Conservation (phyloP, 148 eudicot genomes). For the Fagopyrum tataricum region DNA sequence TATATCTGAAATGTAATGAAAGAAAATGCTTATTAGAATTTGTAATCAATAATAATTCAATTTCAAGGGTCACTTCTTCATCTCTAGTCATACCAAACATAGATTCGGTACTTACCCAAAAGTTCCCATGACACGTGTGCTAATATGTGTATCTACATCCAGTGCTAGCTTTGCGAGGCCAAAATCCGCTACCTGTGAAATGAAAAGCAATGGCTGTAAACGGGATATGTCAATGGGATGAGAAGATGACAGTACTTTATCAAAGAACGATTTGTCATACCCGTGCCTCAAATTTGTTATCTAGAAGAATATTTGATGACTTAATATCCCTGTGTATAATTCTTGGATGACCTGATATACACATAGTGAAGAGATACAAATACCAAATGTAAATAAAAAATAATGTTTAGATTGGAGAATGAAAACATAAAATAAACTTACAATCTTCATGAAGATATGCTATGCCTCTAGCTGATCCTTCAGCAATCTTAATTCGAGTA, state of each 20-base stretch:
- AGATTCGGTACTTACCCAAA: conserved; percentile 45
- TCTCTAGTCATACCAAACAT: background rate
- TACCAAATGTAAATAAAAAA: background rate
- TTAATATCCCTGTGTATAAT: conserved; percentile 56
- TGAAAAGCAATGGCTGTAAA: background rate
- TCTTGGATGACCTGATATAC: conserved; percentile 41
- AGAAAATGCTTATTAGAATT: background rate
- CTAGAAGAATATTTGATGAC: conserved; percentile 43
- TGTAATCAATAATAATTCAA: background rate
- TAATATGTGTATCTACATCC: conserved; percentile 55
- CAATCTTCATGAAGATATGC: conserved; percentile 46
- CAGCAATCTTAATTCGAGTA: conserved; percentile 69
- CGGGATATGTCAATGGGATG: background rate
- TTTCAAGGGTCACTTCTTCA: background rate
- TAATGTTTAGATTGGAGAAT: conserved; percentile 7
- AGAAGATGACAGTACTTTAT: background rate
- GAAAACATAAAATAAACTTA: conserved; percentile 11
- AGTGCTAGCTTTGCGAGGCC: conserved; percentile 69
- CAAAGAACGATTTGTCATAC: conserved; percentile 18
- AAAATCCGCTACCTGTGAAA: conserved; percentile 58
- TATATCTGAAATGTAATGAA: conserved; percentile 15
- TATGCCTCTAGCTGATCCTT: conserved; percentile 78
- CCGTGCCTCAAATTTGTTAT: conserved; percentile 49
- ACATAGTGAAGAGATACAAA: background rate
- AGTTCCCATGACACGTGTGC: conserved; percentile 83